Percentiles rank a stretch among this genome's conserved stretches.
phyloP scores from a whole-genome alignment of 2,329 filamentous ascomycete species.

The Fusarium sp. region DNA sequence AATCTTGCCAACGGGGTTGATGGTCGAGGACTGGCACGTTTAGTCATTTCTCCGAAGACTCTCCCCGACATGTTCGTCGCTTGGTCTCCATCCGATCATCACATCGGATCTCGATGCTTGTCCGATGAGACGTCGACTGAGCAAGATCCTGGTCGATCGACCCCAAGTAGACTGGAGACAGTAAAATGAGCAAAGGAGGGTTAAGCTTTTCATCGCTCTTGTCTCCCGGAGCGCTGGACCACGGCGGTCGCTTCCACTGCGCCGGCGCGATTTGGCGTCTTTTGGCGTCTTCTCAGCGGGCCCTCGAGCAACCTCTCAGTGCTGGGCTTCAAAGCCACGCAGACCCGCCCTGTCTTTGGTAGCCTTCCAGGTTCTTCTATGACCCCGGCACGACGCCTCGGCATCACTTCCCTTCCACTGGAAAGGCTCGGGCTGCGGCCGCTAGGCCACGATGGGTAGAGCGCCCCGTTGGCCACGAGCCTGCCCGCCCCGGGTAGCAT shows the following conservation, averaged over 20 bases:
- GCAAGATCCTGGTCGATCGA: conserved; percentile 30
- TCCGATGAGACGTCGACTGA: conserved; percentile 19
- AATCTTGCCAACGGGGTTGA: conserved; percentile 4
- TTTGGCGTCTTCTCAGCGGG: conserved; percentile 17
- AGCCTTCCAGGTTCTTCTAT: conserved; percentile 42
- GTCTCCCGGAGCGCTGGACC: conserved; percentile 36
- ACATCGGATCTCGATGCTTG: conserved; percentile 29
- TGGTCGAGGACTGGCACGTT: neutral
- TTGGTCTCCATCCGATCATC: conserved; percentile 14
- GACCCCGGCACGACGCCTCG: conserved; percentile 30
- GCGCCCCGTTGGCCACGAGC: conserved; percentile 39
- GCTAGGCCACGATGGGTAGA: conserved; percentile 41
- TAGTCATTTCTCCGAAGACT: conserved; percentile 17
- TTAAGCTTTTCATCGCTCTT: conserved; percentile 36
- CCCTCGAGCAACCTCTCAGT: conserved; percentile 19
- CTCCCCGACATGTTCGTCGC: conserved; percentile 17
- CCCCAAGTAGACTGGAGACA: conserved; percentile 23
- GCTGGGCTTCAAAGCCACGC: conserved; percentile 26
- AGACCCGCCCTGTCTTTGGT: conserved; percentile 26
- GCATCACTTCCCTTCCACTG: conserved; percentile 43
- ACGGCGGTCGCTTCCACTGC: conserved; percentile 27
- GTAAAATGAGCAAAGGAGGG: conserved; percentile 38
- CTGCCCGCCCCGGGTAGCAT: conserved; percentile 13
- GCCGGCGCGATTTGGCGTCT: conserved; percentile 26
- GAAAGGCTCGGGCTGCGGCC: conserved; percentile 38